Base-by-base conservation (phyloP, 1,139 yeast species). In the Torulaspora globosa region DNA sequence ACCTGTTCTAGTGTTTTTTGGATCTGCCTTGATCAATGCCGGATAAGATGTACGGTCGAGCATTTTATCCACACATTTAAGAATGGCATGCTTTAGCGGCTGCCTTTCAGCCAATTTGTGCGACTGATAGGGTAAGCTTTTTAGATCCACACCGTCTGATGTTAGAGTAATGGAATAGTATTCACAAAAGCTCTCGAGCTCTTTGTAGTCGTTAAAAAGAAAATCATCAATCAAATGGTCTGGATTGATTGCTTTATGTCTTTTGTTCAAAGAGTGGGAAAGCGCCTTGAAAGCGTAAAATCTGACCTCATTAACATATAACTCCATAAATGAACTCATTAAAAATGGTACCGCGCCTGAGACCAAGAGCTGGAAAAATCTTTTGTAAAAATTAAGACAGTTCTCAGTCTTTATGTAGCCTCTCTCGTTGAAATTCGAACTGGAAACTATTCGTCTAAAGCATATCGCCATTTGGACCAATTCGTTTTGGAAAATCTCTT, bases 271-370 rank as follows among this genome's bases (percentile, higher is more conserved):
- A 2, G 90, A 72, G 48, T 79, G 70, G 3, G 86, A 71, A 73
- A 92, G 73, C 0, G 89, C 72, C 56, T 78, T 80, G 47, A 90
- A 63, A 0, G 95, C 90, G 58, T 82, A 80, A 57, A 85, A 80
- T 37, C 98, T 70, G 5, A 90, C 73, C 49, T 84, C 92, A 57
- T 85, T 85, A 59, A 88, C 80, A 55, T 85, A 90, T 4, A 84
- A 80, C 61, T 92, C 97, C 26, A 88, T 66, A 35, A 92, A 69
- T 52, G 95, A 89, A 0, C 88, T 74, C 65, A 87, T 67, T 31
- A 90, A 68, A 47, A 82, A 77, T 1, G 96, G 94, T 0, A 88
- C 79, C 1, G 70, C 66, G 7, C 71, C 66, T 32, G 74, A 72
- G 15, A 77, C 74, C 8, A 80, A 58, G 8, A 76, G 60, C 44